Evolutionary conservation across 2,329 filamentous ascomycete genomes (phyloP), one percentile per base, ranked within the genome.

Genomic region (Colletotrichum gloeosporioides): DNA sequence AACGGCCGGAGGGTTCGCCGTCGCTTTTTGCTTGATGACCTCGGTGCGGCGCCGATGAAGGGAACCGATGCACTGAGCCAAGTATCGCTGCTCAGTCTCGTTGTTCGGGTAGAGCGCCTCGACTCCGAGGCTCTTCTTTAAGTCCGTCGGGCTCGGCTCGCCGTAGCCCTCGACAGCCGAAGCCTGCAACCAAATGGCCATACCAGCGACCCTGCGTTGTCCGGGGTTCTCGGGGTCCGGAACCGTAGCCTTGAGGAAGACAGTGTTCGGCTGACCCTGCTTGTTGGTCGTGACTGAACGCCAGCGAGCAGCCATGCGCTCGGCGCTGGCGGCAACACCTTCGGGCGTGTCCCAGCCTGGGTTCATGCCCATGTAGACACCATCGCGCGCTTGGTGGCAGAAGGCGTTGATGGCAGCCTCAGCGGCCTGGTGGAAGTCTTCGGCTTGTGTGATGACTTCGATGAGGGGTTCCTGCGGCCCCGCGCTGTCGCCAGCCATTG

Each of bases 211-310:
- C 10, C 78, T 69, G 55, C 81, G 82, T 31, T 69, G 59, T 7
- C 75, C 74, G 34, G 10, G 8, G 10, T 18, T 36, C 1, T 85
- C 78, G 2, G 83, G 81, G 71, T 83, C 81, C 1, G 86, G 80
- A 2, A 91, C 63, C 0, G 88, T 90, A 3, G 90, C 90, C 76
- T 91, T 91, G 76, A 92, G 83, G 76, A 89, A 91, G 2, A 91
- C 70, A 1, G 86, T 88, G 79, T 90, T 91, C 3, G 85, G 84
- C 10, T 86, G 80, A n/a, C 89, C 88, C 44, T 85, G 77, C 10
- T 81, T 82, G 80, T 90, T 87, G 12, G 75, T 82, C 4, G 85
- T 86, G 6, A 82, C 83, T 6, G 79, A 73, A 31, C 82, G 78
- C 86, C 87, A 92, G 29, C 87, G 86, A 44, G 85, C 78, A 4